A percentile compares a stretch with the other conserved stretches of the same genome.
Evolutionary conservation across 768 basidiomycete species (phyloP).

Genomic region (Hygrocybe coccinea): DNA sequence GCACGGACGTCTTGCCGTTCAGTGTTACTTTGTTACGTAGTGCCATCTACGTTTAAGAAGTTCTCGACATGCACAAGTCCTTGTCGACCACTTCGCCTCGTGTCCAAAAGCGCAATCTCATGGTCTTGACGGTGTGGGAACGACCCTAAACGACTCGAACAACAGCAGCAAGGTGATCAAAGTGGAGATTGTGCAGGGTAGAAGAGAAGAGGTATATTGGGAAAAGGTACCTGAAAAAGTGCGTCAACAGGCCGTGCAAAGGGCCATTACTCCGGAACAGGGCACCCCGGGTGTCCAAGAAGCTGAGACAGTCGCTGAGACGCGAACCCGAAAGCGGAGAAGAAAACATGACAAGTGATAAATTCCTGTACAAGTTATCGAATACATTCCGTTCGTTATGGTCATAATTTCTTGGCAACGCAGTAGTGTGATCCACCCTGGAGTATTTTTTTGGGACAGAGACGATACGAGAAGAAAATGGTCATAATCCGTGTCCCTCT

Average conservation of each 20-base stretch:
- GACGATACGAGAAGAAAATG: background rate
- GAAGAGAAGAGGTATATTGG: conserved; percentile 72
- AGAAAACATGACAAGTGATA: background rate
- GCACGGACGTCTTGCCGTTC: background rate
- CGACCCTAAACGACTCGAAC: conserved; percentile 6
- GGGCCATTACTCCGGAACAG: conserved; percentile 26
- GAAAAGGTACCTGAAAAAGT: conserved; percentile 73
- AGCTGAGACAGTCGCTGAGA: background rate
- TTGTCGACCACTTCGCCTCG: conserved; percentile 43
- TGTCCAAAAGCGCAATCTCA: conserved; percentile 38
- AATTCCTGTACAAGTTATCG: no score
- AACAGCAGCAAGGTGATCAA: conserved; percentile 28
- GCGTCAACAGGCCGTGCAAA: conserved; percentile 54
- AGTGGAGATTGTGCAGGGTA: conserved; percentile 57
- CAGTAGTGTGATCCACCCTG: background rate
- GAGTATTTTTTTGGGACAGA: background rate
- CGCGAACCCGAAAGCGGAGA: background rate
- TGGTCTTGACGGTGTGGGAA: conserved; percentile 55
- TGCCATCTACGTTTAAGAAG: conserved; percentile 68
- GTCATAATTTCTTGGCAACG: background rate
- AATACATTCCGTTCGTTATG: no score
- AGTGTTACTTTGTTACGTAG: conserved; percentile 30
- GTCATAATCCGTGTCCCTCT: conserved; percentile 17
- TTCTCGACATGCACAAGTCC: conserved; percentile 38
- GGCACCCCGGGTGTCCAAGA: background rate